Evolutionary conservation across 2,329 filamentous ascomycete genomes (phyloP).

Genomic region (Aspergillus jensenii): DNA sequence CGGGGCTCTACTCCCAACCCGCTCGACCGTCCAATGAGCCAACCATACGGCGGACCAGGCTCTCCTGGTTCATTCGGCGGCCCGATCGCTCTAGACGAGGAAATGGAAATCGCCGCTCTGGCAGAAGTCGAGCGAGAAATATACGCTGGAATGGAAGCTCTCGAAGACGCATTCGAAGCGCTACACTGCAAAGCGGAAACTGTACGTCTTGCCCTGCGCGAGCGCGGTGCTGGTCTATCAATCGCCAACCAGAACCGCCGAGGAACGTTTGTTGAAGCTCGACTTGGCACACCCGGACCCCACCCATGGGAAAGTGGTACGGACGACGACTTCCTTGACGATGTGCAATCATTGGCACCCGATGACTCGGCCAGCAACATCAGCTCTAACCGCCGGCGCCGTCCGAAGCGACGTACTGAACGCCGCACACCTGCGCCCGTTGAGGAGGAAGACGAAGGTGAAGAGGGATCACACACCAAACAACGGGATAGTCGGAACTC

Average conservation of each 20-base stretch:
- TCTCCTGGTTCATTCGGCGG: conserved; percentile 65
- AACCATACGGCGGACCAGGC: conserved; percentile 39
- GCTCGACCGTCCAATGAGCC: conserved; percentile 43
- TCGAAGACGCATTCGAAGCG: conserved; percentile 91
- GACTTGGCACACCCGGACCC: conserved; percentile 44
- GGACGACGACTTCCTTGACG: conserved; percentile 48
- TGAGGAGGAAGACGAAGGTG: conserved; percentile 49
- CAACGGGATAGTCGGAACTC: conserved; percentile 20
- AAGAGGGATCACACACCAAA: conserved; percentile 23
- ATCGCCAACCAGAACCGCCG: conserved; percentile 47
- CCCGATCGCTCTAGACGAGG: conserved; percentile 86
- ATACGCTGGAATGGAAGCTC: conserved; percentile 86
- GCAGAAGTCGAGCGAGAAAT: conserved; percentile 93
- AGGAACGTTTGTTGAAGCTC: conserved; percentile 42
- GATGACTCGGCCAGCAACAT: conserved; percentile 53
- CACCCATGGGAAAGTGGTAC: conserved; percentile 41
- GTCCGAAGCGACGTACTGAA: conserved; percentile 48
- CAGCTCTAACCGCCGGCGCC: conserved; percentile 44
- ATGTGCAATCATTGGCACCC: conserved; percentile 45
- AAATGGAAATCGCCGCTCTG: conserved; percentile 85
- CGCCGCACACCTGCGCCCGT: conserved; percentile 50
- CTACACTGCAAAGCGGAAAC: conserved; percentile 82
- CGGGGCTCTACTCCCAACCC: conserved; percentile 35
- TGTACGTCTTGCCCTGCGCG: conserved; percentile 75
- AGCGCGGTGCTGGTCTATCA: conserved; percentile 75